Evolutionary conservation across 805 yeast species (phyloP).

Genomic region (Clavispora vitiphila): DNA sequence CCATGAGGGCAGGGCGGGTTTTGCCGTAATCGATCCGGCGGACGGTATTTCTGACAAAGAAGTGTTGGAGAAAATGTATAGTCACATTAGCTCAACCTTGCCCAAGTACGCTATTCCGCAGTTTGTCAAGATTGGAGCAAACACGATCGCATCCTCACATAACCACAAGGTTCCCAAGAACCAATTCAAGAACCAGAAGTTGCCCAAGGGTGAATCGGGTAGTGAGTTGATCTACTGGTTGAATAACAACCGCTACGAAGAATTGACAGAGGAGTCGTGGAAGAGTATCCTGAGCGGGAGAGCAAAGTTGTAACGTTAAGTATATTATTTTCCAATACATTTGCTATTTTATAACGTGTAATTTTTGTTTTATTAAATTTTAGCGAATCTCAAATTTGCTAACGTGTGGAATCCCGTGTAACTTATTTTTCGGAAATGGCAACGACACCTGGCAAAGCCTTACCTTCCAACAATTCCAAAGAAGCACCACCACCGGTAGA

Average conservation of each 20-base stretch:
- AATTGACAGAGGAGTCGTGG: constrained; percentile 59
- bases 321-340: neutral
- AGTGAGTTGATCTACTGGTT: constrained; percentile 69
- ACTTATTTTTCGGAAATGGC: constrained; percentile 73
- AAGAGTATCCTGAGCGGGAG: constrained; percentile 28
- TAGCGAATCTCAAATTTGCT: constrained; percentile 1
- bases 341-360: neutral
- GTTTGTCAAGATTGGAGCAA: constrained; percentile 63
- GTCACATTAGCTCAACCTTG: constrained; percentile 36
- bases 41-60: constrained; percentile 24
- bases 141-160: constrained; percentile 58
- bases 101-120: constrained; percentile 87
- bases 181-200: constrained; percentile 57
- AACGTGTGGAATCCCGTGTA: neutral
- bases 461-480: constrained; percentile 96
- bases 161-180: constrained; percentile 80
- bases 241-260: constrained; percentile 49
- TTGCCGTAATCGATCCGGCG: constrained; percentile 64
- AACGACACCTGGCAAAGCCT: constrained; percentile 95
- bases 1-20: constrained; percentile 94
- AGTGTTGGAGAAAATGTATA: constrained; percentile 23
- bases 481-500: constrained; percentile 99
- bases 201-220: constrained; percentile 63
- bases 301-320: constrained; percentile 29
- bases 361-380: neutral